Conservation (phyloP, 805 yeast genomes). For the Pichia kluyveri region DNA sequence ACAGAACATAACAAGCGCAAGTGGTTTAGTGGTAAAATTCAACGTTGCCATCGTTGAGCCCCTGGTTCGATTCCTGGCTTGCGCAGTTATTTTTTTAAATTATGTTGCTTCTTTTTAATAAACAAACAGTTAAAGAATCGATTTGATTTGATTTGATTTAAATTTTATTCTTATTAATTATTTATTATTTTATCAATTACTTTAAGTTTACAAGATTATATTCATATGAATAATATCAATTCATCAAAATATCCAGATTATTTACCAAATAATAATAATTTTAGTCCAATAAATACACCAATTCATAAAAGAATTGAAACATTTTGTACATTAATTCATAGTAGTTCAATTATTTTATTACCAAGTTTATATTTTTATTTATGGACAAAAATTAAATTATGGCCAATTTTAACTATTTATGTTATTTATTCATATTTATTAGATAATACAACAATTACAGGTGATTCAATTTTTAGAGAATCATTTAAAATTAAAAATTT, state of each 20-base stretch:
- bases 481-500: slow-evolving; percentile 49
- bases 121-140: no score
- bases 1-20: slow-evolving; percentile 12
- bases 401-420: slow-evolving; percentile 65
- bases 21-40: slow-evolving; percentile 23
- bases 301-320: slow-evolving; percentile 55
- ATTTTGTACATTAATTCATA: slow-evolving; percentile 62
- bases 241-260: slow-evolving; percentile 2
- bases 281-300: slow-evolving; percentile 42
- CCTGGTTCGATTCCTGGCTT: slow-evolving; percentile 24
- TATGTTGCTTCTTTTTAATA: no score
- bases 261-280: slow-evolving; percentile 6
- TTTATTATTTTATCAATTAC: no score
- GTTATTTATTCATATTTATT: slow-evolving; percentile 42
- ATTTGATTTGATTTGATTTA: no score
- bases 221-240: no score
- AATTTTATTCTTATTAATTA: no score
- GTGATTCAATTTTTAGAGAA: slow-evolving; percentile 50
- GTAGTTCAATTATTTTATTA: slow-evolving; percentile 56
- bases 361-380: slow-evolving; percentile 45
- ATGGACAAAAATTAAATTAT: slow-evolving; percentile 38
- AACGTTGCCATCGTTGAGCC: slow-evolving; percentile 23
- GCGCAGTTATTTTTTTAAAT: slow-evolving; percentile 10
- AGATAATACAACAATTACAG: slow-evolving; percentile 69
- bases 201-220: no score